These are phyloP conservation scores for Aspergillus persii DNA, from an alignment of 2,329 filamentous ascomycete genomes.

Conservation along the genomic window DNA sequence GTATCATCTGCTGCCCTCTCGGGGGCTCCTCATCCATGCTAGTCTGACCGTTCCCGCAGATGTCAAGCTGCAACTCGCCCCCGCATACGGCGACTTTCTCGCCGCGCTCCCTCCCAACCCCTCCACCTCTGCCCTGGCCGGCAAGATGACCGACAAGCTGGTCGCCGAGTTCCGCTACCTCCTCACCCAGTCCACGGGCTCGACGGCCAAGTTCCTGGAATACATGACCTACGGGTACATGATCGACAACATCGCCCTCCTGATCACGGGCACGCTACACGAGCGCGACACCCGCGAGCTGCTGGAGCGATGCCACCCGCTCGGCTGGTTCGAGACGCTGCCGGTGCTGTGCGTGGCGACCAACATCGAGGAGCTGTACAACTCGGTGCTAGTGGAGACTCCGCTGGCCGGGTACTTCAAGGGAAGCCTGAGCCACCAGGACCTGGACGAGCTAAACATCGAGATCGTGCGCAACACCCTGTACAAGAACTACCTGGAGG, in stretches of 20 bases:
- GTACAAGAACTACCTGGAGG: constrained; percentile 99
- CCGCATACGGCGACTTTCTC: constrained; percentile 96
- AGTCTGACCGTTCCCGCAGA: constrained; percentile 54
- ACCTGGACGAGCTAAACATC: constrained; percentile 97
- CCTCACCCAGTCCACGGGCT: constrained; percentile 87
- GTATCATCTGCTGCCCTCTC: background rate
- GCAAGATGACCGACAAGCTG: constrained; percentile 96
- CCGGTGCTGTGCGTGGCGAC: constrained; percentile 96
- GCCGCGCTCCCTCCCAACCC: constrained; percentile 91
- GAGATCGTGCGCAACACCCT: constrained; percentile 98
- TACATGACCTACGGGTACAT: constrained; percentile 99
- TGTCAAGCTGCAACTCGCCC: constrained; percentile 94
- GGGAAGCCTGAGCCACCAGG: constrained; percentile 90
- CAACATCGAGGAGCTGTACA: constrained; percentile 98
- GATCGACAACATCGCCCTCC: constrained; percentile 98
- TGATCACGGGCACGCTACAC: constrained; percentile 96
- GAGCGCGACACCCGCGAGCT: constrained; percentile 96
- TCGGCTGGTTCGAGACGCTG: constrained; percentile 99
- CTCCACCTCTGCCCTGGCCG: constrained; percentile 89
- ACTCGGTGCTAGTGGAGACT: constrained; percentile 94
- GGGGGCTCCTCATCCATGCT: background rate
- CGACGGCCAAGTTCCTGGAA: constrained; percentile 92
- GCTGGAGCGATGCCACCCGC: constrained; percentile 89
- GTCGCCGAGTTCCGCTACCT: constrained; percentile 97
- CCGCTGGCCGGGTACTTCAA: constrained; percentile 97